Conservation (phyloP, 2,329 filamentous ascomycete genomes). For the Pestalotiopsis sp. region DNA sequence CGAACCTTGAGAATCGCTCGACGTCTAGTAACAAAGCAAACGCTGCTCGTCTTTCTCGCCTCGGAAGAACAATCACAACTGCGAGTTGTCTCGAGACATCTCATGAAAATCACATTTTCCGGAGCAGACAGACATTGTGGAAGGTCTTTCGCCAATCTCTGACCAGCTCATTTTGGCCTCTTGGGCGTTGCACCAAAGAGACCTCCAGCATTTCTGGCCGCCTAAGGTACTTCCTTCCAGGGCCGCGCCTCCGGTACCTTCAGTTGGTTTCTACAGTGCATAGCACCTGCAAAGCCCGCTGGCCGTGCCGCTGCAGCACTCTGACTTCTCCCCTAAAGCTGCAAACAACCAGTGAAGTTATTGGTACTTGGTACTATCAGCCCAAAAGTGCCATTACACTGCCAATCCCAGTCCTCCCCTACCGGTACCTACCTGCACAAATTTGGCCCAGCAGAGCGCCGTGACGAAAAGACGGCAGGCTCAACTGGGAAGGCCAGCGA, state of each 20-base stretch:
- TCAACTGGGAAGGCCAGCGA: slow-evolving; percentile 12
- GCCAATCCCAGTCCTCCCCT: neutral
- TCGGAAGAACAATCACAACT: neutral
- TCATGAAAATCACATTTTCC: neutral
- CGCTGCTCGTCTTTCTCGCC: neutral
- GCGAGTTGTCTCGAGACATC: neutral
- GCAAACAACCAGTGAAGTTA: slow-evolving; percentile 8
- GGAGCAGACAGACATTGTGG: neutral
- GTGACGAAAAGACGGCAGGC: slow-evolving; percentile 6
- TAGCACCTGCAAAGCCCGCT: neutral
- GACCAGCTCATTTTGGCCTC: neutral
- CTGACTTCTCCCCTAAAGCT: neutral
- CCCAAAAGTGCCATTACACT: neutral
- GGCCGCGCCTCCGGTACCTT: neutral
- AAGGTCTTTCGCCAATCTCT: neutral
- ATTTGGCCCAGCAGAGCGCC: neutral
- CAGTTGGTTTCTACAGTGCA: neutral
- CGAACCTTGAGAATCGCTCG: neutral
- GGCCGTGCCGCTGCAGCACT: neutral
- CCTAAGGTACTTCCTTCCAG: neutral
- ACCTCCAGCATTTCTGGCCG: neutral
- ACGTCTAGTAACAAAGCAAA: neutral
- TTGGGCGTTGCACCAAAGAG: neutral
- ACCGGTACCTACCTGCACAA: neutral
- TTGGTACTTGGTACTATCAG: neutral